Evolutionary conservation across 2,329 filamentous ascomycete species (phyloP).

Genomic region (Neofusicoccum umdonicola): DNA sequence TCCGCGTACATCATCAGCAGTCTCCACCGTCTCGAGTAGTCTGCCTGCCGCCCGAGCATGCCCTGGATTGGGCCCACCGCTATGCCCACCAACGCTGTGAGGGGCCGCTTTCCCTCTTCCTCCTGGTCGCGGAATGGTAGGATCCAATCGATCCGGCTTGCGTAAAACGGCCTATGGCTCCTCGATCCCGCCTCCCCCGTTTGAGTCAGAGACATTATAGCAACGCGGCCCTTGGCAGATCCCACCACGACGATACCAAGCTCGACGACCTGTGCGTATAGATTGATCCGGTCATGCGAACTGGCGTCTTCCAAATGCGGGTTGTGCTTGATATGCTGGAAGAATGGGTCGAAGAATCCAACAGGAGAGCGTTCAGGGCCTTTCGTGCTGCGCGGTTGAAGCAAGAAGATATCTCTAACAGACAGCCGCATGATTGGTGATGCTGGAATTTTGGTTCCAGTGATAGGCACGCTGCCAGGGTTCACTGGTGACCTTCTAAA

Average conservation of each 20-base stretch:
- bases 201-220: slow-evolving; percentile 59
- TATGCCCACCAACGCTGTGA: slow-evolving; percentile 61
- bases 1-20: slow-evolving; percentile 71
- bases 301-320: neutral
- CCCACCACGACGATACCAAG: slow-evolving; percentile 68
- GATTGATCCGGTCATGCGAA: slow-evolving; percentile 55
- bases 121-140: slow-evolving; percentile 58
- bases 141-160: slow-evolving; percentile 57
- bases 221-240: slow-evolving; percentile 64
- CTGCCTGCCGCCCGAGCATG: slow-evolving; percentile 25
- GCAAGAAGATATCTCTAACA: slow-evolving; percentile 43
- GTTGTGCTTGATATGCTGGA: slow-evolving; percentile 13
- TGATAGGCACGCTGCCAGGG: neutral
- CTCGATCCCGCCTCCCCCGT: neutral
- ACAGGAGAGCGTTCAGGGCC: neutral
- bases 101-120: slow-evolving; percentile 41
- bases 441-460: slow-evolving; percentile 13
- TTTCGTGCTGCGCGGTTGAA: slow-evolving; percentile 33
- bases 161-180: slow-evolving; percentile 28
- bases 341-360: slow-evolving; percentile 18
- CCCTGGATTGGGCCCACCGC: slow-evolving; percentile 64
- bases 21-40: slow-evolving; percentile 54
- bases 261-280: slow-evolving; percentile 64
- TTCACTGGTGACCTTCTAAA: neutral
- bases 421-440: slow-evolving; percentile 43